phyloP scores from a whole-genome alignment of 257 asterid species.

The Przewalskia tangutica region DNA sequence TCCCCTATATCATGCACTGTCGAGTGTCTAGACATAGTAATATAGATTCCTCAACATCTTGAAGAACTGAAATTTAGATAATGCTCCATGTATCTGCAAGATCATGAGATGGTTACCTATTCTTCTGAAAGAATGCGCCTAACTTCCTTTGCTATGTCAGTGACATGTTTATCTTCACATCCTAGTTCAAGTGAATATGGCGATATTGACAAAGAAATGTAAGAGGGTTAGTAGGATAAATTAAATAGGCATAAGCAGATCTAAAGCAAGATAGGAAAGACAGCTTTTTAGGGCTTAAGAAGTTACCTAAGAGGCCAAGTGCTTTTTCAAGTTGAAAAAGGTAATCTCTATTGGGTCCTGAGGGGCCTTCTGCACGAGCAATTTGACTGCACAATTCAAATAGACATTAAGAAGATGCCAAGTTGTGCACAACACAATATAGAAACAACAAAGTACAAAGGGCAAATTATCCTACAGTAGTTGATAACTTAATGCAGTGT shows the following conservation, averaged over 20 bases:
- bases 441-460: too few species aligned
- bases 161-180: constrained; percentile 67
- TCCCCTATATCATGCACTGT: neutral
- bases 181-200: constrained; percentile 27
- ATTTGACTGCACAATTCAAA: constrained; percentile 56
- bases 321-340: constrained; percentile 87
- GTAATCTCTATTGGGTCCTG: constrained; percentile 91
- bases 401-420: neutral
- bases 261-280: neutral
- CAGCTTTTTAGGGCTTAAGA: neutral
- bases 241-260: neutral
- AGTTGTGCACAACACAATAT: constrained; percentile 14
- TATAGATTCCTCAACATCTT: neutral
- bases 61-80: neutral
- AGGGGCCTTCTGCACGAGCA: constrained; percentile 81
- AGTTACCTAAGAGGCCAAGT: constrained; percentile 49
- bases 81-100: neutral
- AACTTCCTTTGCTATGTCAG: constrained; percentile 66
- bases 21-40: neutral
- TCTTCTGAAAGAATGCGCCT: constrained; percentile 39
- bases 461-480: neutral
- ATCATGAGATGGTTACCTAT: neutral
- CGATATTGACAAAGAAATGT: neutral
- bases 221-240: neutral
- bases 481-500: neutral